Percentiles rank a stretch among this genome's conserved stretches.
Evolutionary conservation across 1,284 basidiomycete species (phyloP).

Genomic region (Porogramme epimiltina): DNA sequence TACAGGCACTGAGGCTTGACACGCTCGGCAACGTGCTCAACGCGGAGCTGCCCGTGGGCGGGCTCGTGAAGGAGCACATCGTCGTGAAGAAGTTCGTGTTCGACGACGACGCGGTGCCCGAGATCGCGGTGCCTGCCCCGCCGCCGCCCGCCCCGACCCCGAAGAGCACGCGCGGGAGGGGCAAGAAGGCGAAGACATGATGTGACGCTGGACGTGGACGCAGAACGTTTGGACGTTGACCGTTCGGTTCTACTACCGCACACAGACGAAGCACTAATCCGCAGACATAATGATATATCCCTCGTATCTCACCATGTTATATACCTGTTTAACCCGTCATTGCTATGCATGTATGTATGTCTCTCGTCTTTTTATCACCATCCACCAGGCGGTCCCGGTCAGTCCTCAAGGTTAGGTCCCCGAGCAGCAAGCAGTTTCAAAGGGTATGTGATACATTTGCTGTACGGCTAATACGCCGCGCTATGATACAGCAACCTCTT

Average conservation of each 20-base stretch:
- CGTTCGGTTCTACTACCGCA: not conserved
- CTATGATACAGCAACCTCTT: constrained; percentile 14
- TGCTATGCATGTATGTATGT: constrained; percentile 12
- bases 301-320: constrained; percentile 16
- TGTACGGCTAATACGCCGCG: not conserved
- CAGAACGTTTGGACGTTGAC: not conserved
- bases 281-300: constrained; percentile 15
- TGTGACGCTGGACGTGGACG: not conserved
- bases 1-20: constrained; percentile 67
- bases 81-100: constrained; percentile 83
- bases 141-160: constrained; percentile 1
- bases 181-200: constrained; percentile 41
- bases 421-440: too few species aligned
- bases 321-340: constrained; percentile 19
- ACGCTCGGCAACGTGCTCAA: constrained; percentile 73
- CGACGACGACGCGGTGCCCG: constrained; percentile 51
- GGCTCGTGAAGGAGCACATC: constrained; percentile 67
- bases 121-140: constrained; percentile 35
- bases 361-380: too few species aligned
- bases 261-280: not conserved
- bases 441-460: too few species aligned
- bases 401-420: too few species aligned
- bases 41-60: constrained; percentile 58
- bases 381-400: too few species aligned
- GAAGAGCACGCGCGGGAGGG: constrained; percentile 52